These are phyloP conservation scores for Massarina eburnea DNA, from an alignment of 2,329 filamentous ascomycete genomes.

Conservation along the genomic window DNA sequence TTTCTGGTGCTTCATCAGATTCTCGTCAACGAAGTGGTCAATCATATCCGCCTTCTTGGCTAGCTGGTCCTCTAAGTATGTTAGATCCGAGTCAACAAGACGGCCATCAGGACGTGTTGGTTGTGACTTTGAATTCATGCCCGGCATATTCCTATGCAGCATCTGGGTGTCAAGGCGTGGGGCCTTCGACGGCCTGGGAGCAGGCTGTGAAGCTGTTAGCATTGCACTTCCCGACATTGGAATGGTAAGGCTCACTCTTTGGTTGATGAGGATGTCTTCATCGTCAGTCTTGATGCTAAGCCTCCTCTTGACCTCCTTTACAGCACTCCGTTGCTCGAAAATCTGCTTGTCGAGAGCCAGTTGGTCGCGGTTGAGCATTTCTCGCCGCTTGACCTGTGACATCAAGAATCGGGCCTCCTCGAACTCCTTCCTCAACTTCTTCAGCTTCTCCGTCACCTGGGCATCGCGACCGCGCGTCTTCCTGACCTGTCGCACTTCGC, in stretches of 20 bases:
- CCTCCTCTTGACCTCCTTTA: conserved; percentile 87
- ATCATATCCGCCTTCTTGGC: conserved; percentile 82
- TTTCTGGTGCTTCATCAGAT: conserved; percentile 82
- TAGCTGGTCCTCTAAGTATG: conserved; percentile 73
- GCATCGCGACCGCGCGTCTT: conserved; percentile 94
- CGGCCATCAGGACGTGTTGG: conserved; percentile 67
- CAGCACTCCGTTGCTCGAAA: conserved; percentile 77
- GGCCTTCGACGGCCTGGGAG: conserved; percentile 47
- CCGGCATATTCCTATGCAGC: conserved; percentile 68
- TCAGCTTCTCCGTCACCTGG: conserved; percentile 91
- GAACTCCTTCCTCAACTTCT: conserved; percentile 84
- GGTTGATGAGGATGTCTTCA: conserved; percentile 81
- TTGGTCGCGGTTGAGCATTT: conserved; percentile 75
- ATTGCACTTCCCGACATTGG: background rate
- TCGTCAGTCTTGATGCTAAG: conserved; percentile 90
- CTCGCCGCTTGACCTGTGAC: conserved; percentile 74
- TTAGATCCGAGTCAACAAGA: conserved; percentile 73
- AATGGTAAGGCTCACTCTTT: conserved; percentile 66
- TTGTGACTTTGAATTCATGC: conserved; percentile 47
- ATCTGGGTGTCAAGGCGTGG: conserved; percentile 61
- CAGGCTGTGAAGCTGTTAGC: conserved; percentile 34
- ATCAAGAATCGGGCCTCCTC: conserved; percentile 85
- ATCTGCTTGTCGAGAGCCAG: conserved; percentile 73
- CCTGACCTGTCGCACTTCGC: conserved; percentile 89
- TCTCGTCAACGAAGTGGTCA: conserved; percentile 78